Base-by-base conservation (phyloP, 352 stramenopile species). In the Phytophthora podocarpi region DNA sequence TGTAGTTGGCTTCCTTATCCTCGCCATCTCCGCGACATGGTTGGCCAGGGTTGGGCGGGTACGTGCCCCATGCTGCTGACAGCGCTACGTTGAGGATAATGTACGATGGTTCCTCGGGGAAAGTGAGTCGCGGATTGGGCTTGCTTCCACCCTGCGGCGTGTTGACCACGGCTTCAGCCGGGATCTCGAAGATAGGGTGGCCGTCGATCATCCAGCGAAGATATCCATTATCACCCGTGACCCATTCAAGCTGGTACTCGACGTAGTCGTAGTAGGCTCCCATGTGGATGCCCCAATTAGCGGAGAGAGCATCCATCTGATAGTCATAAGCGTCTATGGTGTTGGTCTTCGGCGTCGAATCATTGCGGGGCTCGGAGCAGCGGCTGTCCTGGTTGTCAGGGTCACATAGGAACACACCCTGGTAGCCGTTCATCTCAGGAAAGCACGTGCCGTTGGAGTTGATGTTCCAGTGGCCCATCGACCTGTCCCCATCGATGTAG, bases 71-170 rank as follows among this genome's bases (percentile, higher is more conserved):
- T 23, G 89, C 69, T 82, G 10, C 81, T 90, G 89, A 97, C 23
- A 98, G 66, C 2, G 95, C 95, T 13, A 96, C 97, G 74, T 98
- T 98, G 52, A 98, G 80, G 28, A 98, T 85, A 47, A 98, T 66
- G 67, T 97, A 98, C 81, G 96, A 94, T 2, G 95, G 95, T 66
- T 98, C 95, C 32, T 93, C 55, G 81, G 90, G 86, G 53, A 91
- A 87, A 1, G 70, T 78, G n/a, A 80, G 78, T 28, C 55, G 39
- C 5, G 76, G 78, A 48, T 91, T 93, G 31, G 76, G 60, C 10
- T 77, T 71, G 12, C 35, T 61, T 76, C 95, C 56, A 42, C 90
- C 74, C 39, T 92, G 82, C 8, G 80, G 78, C 1, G 70, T 63
- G 30, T 74, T 77, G 8, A 52, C 41, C 16, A 97, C 64, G 16